Base-by-base conservation (phyloP, 2,329 filamentous ascomycete species). In the Diplodia scrobiculata region DNA sequence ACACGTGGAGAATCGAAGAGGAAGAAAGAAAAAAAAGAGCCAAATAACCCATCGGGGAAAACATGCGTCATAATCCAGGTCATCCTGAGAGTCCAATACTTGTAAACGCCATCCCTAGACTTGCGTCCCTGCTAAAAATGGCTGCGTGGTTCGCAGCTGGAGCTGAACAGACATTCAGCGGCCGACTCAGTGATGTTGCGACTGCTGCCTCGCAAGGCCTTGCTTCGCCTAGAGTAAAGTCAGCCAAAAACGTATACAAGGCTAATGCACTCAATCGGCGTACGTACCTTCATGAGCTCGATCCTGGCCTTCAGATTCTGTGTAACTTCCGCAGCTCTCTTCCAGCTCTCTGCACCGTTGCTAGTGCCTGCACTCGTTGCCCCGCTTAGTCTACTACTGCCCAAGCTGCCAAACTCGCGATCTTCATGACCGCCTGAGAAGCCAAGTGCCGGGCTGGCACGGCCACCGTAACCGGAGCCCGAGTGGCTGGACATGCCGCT, bases 251-350 rank as follows among this genome's bases (percentile, higher is more conserved):
- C 38, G 2, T 17, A 5, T 36, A 4, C 13, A 17, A 27, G 17
- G 3, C 25, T 10, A 29, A 25, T 7, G 5, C 19, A n/a, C 5
- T 5, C 34, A 36, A 13, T 29, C 7, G 10, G 27, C 21, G 14
- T 66, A 75, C 81, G 69, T 73, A 85, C 87, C 84, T 98, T 99
- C 95, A 99, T 99, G 83, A 95, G 91, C 82, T 98, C 95, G 78
- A 99, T 99, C 76, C 95, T 87, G 63, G 94, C 92, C 82, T 98
- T 99, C 73, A 99, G 79, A 77, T 97, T 95, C 78, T 93, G 97
- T 65, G 95, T 99, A 67, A 99, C 95, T 81, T 99, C 95, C 1
- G 95, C 95, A 19, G 95, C 95, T 71, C 95, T 85, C 81, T 93
- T 96, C 95, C 95, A 99, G 76, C 93, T 98, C 80, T 99, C 95